Conservation (phyloP, 352 stramenopile genomes). For the Phytophthora capsici region DNA sequence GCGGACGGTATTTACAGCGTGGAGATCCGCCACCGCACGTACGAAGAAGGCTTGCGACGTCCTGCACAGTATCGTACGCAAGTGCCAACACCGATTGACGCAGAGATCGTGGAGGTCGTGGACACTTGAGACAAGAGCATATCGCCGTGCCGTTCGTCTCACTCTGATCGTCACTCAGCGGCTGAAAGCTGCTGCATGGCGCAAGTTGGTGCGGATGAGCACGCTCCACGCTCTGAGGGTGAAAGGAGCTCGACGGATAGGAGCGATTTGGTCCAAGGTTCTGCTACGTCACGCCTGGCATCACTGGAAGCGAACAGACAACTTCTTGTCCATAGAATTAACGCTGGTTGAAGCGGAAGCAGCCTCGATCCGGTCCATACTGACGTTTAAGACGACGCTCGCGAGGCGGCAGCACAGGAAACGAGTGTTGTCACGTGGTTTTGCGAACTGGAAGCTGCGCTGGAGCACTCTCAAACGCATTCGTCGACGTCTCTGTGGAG, state of each 20-base stretch:
- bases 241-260: slow-evolving; percentile 11
- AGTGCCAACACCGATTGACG: slow-evolving; percentile 6
- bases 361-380: slow-evolving; percentile 10
- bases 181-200: slow-evolving; percentile 23
- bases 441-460: slow-evolving; percentile 19
- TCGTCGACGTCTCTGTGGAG: not conserved
- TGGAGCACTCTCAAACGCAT: not conserved
- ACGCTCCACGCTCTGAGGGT: slow-evolving; percentile 1
- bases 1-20: slow-evolving; percentile 15
- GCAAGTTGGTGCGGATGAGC: slow-evolving; percentile 16
- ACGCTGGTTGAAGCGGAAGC: slow-evolving; percentile 5
- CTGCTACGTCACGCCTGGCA: slow-evolving; percentile 22
- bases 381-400: slow-evolving; percentile 17
- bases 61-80: slow-evolving; percentile 12
- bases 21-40: slow-evolving; percentile 13
- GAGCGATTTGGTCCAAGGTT: slow-evolving; percentile 24
- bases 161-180: not conserved
- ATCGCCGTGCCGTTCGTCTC: slow-evolving; percentile 5
- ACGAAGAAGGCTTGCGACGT: slow-evolving; percentile 11
- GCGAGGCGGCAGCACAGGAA: slow-evolving; percentile 19
- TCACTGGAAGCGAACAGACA: slow-evolving; percentile 26
- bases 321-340: not conserved
- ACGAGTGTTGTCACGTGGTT: not conserved
- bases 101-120: slow-evolving; percentile 10
- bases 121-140: not conserved